phyloP scores from a whole-genome alignment of 2,329 filamentous ascomycete species.

The Pseudogymnoascus sp. region DNA sequence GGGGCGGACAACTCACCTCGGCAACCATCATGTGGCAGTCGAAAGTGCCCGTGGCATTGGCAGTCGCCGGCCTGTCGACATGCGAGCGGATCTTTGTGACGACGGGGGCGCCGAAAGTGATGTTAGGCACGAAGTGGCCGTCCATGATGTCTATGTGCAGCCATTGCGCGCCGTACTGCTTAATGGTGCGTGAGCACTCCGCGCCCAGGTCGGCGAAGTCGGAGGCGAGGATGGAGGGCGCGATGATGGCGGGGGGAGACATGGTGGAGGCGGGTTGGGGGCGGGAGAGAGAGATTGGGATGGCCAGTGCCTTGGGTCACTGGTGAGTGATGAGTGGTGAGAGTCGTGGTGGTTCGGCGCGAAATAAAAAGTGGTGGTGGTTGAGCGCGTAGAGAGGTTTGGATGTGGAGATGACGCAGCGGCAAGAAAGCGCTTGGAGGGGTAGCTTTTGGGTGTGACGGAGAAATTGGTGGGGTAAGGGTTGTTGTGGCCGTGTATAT shows the following conservation, averaged over 20 bases:
- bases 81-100: constrained; percentile 88
- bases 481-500: neutral
- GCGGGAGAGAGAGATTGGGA: neutral
- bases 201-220: constrained; percentile 86
- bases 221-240: constrained; percentile 93
- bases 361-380: constrained; percentile 1
- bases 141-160: constrained; percentile 52
- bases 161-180: constrained; percentile 62
- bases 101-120: constrained; percentile 91
- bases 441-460: neutral
- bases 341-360: constrained; percentile 1
- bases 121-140: constrained; percentile 96
- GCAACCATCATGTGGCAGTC: constrained; percentile 99
- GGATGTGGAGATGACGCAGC: constrained; percentile 5
- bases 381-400: constrained; percentile 2
- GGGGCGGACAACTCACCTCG: constrained; percentile 52
- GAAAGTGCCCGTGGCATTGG: constrained; percentile 79
- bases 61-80: constrained; percentile 63
- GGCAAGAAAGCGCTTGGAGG: constrained; percentile 6
- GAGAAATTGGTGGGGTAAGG: neutral
- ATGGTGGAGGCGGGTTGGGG: constrained; percentile 39
- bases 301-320: constrained; percentile 2
- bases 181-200: constrained; percentile 80
- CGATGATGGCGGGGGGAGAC: constrained; percentile 88
- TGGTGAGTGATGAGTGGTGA: neutral